Evolutionary conservation across 495 filamentous ascomycete species (phyloP).

Genomic region (Poronia punctata): DNA sequence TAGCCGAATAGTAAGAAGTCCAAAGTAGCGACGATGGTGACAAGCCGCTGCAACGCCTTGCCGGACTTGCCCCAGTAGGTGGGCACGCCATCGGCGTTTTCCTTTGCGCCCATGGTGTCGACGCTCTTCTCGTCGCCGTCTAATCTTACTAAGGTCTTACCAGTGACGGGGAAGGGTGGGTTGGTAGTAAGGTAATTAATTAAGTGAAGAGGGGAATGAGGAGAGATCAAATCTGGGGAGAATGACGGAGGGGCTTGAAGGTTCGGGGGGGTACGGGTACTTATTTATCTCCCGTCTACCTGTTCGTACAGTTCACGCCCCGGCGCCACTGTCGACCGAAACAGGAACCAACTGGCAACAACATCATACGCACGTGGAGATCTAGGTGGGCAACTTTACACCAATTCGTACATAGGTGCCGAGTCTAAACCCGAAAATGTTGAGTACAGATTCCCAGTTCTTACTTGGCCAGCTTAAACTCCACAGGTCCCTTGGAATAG

Average conservation of each 20-base stretch:
- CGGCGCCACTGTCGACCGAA: neutral
- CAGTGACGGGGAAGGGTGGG: neutral
- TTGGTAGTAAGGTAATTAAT: no score
- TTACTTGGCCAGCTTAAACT: no score
- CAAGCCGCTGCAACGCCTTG: conserved; percentile 42
- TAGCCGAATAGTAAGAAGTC: conserved; percentile 38
- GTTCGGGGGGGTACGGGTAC: neutral
- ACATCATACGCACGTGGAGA: conserved; percentile 2
- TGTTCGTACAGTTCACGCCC: no score
- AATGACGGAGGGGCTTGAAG: neutral
- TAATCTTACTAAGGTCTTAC: no score
- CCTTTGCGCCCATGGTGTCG: conserved; percentile 2
- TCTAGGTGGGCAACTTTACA: no score
- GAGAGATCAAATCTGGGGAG: neutral
- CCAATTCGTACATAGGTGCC: no score
- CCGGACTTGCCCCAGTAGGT: conserved; percentile 46
- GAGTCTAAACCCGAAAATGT: no score
- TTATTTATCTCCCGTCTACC: conserved; percentile 2
- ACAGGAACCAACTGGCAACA: neutral
- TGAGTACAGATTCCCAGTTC: no score
- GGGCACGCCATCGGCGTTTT: conserved; percentile 6
- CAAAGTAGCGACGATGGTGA: conserved; percentile 53
- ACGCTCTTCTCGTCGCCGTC: no score
- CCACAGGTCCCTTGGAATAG: no score
- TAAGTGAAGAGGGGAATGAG: neutral